Conservation (phyloP, 2,329 filamentous ascomycete genomes). For the Neofusicoccum umdonicola region DNA sequence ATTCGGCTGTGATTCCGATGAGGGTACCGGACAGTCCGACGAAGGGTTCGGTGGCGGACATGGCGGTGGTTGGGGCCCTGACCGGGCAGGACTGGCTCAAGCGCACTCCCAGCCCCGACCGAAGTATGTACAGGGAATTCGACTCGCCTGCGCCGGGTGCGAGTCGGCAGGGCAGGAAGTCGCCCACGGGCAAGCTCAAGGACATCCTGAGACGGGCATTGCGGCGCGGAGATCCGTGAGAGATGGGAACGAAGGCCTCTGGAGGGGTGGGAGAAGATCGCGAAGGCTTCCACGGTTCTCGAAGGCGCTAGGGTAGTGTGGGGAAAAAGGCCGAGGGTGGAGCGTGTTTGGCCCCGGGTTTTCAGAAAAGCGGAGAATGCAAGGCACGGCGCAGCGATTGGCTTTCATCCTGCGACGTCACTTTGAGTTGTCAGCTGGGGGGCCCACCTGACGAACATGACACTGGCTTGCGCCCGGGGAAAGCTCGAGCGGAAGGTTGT, state of each 20-base stretch:
- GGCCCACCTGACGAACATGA: slow-evolving; percentile 8
- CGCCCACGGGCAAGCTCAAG: slow-evolving; percentile 1
- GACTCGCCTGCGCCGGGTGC: slow-evolving; percentile 1
- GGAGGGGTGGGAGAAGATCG: background rate
- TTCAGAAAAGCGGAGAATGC: slow-evolving; percentile 22
- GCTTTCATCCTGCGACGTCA: slow-evolving; percentile 16
- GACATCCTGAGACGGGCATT: background rate
- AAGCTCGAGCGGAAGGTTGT: slow-evolving; percentile 5
- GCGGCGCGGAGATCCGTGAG: slow-evolving; percentile 1
- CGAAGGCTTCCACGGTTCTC: slow-evolving; percentile 2
- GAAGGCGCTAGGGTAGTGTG: slow-evolving; percentile 2
- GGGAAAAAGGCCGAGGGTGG: slow-evolving; percentile 6
- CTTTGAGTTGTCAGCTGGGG: slow-evolving; percentile 8
- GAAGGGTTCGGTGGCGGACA: slow-evolving; percentile 3
- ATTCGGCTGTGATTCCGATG: background rate
- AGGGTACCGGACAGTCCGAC: background rate
- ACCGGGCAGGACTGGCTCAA: slow-evolving; percentile 24
- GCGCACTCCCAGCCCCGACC: slow-evolving; percentile 30
- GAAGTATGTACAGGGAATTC: slow-evolving; percentile 5
- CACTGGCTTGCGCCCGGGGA: slow-evolving; percentile 11
- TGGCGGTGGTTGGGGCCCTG: background rate
- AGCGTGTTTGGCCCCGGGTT: slow-evolving; percentile 1
- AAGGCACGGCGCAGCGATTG: slow-evolving; percentile 30
- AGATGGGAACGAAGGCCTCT: too few species aligned
- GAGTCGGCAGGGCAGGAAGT: background rate